Conservation (phyloP, 139 green algal genomes). For the Zygnema circumcarinatum region DNA sequence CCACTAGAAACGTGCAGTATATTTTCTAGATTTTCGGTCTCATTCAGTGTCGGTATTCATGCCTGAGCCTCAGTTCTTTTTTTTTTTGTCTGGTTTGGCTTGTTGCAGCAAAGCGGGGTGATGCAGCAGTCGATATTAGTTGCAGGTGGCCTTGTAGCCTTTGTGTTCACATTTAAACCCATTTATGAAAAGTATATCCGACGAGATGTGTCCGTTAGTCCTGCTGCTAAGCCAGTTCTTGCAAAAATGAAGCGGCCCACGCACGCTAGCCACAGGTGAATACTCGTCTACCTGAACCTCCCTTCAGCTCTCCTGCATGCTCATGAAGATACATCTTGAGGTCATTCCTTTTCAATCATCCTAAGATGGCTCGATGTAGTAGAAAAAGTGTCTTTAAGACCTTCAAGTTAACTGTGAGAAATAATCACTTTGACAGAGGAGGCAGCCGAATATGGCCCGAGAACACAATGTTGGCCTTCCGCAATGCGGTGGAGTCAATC, state of each 20-base stretch:
- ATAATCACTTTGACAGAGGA: too few species aligned
- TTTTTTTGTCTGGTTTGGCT: neutral
- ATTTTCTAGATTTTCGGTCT: too few species aligned
- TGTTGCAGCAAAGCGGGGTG: neutral
- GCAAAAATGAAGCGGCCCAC: neutral
- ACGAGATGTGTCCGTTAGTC: constrained; percentile 23
- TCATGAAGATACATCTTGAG: too few species aligned
- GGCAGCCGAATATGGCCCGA: constrained; percentile 28
- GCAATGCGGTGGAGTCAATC: constrained; percentile 9
- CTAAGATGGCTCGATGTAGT: too few species aligned
- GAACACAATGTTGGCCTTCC: constrained; percentile 47
- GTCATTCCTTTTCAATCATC: too few species aligned
- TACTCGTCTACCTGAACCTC: too few species aligned
- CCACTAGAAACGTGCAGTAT: too few species aligned
- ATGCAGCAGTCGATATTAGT: neutral
- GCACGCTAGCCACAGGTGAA: constrained; percentile 37
- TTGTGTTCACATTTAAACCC: constrained; percentile 25
- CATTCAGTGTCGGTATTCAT: too few species aligned
- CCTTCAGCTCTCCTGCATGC: too few species aligned
- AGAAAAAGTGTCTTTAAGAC: too few species aligned
- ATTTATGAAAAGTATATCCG: constrained; percentile 35
- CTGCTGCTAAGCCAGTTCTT: constrained; percentile 10
- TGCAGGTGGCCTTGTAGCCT: neutral
- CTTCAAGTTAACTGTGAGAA: too few species aligned
- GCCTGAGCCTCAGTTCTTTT: neutral